These are phyloP conservation scores for Fusarium redolens DNA, from an alignment of 2,329 filamentous ascomycete species.

Conservation along the genomic window DNA sequence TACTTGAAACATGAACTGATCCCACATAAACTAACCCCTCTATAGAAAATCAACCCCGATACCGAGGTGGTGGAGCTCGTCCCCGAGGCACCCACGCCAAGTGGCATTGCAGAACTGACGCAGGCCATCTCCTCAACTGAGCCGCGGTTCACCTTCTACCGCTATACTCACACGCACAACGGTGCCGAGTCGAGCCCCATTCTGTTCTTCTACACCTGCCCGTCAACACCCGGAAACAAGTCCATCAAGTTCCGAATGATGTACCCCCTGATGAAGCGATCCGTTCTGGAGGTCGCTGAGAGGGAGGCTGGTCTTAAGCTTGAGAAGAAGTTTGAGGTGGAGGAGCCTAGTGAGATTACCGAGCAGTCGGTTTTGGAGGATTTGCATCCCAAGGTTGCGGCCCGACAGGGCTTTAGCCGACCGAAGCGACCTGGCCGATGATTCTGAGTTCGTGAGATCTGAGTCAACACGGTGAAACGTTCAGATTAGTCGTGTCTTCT, in stretches of 20 bases:
- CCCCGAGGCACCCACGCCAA: conserved; percentile 60
- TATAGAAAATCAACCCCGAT: conserved; percentile 76
- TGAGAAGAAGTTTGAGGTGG: conserved; percentile 77
- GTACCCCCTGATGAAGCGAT: conserved; percentile 78
- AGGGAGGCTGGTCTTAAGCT: conserved; percentile 72
- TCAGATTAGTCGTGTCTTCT: neutral
- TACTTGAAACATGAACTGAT: conserved; percentile 15
- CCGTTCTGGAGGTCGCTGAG: conserved; percentile 74
- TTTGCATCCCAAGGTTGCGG: conserved; percentile 73
- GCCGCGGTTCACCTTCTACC: conserved; percentile 83
- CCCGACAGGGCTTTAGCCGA: conserved; percentile 77
- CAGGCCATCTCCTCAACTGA: conserved; percentile 72
- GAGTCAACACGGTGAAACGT: neutral
- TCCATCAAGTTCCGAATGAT: conserved; percentile 87
- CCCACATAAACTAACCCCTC: conserved; percentile 6
- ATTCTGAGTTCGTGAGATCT: conserved; percentile 45
- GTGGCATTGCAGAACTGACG: conserved; percentile 68
- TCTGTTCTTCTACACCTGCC: conserved; percentile 87
- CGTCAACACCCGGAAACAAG: conserved; percentile 71
- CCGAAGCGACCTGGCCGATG: conserved; percentile 82
- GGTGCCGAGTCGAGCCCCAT: conserved; percentile 67
- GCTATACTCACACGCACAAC: conserved; percentile 68
- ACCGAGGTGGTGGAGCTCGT: conserved; percentile 78
- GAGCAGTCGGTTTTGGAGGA: conserved; percentile 73
- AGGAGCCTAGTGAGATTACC: conserved; percentile 76